These are phyloP conservation scores for Globisporangium parvum DNA, from an alignment of 352 stramenopile genomes.

Conservation along the genomic window DNA sequence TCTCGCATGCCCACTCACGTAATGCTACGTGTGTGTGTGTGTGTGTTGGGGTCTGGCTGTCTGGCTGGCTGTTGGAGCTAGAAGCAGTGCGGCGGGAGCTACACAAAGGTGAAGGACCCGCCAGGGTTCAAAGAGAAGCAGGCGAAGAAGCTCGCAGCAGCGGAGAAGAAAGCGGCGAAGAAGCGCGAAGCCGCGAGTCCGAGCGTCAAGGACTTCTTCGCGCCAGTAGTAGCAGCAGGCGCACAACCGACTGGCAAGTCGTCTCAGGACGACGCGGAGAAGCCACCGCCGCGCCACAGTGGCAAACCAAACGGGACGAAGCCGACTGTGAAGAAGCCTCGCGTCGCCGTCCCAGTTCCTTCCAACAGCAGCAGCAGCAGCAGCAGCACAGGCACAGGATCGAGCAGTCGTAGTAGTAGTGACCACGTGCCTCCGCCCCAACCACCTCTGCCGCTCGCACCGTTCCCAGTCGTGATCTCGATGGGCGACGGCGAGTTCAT, in stretches of 20 bases:
- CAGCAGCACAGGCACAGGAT: background rate
- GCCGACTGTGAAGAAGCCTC: constrained; percentile 21
- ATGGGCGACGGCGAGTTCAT: constrained; percentile 30
- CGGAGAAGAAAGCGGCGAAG: constrained; percentile 39
- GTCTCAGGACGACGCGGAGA: background rate
- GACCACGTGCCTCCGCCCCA: background rate
- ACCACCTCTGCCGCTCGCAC: too few relatives aligned
- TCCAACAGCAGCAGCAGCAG: constrained; percentile 3
- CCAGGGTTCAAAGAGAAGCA: constrained; percentile 42
- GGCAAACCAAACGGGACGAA: too few relatives aligned
- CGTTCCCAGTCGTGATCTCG: constrained; percentile 23
- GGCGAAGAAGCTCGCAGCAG: constrained; percentile 24
- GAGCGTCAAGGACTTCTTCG: constrained; percentile 29
- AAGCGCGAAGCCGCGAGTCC: constrained; percentile 23
- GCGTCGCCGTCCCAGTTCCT: background rate
- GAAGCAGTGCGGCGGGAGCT: constrained; percentile 57
- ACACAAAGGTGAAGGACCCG: constrained; percentile 70
- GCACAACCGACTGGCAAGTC: too few relatives aligned
- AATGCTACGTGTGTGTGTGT: too few relatives aligned
- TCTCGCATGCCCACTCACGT: too few relatives aligned
- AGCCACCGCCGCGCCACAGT: background rate
- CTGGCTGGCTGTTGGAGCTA: too few relatives aligned
- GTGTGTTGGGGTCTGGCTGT: too few relatives aligned
- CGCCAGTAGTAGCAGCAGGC: background rate
- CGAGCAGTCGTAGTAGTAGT: background rate